phyloP scores from a whole-genome alignment of 345 rosid genomes.

The Anastatica hierochuntica region DNA sequence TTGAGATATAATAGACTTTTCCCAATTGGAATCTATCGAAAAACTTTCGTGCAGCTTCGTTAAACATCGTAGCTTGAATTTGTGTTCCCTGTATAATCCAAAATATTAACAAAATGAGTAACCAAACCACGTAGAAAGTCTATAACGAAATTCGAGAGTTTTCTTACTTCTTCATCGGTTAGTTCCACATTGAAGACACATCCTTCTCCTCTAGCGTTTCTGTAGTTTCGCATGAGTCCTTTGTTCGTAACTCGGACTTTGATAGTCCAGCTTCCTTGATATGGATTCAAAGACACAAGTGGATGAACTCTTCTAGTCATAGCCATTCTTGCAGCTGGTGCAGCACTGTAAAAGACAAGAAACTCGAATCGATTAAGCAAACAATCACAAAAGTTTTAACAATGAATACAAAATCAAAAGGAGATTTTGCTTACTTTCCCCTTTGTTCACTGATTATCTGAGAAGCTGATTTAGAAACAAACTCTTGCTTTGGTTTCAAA shows the following conservation, averaged over 20 bases:
- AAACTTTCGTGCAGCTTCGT: slow-evolving; percentile 78
- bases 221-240: slow-evolving; percentile 79
- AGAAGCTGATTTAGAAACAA: slow-evolving; percentile 66
- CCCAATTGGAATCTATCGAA: slow-evolving; percentile 73
- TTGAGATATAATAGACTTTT: slow-evolving; percentile 78
- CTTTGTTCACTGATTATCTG: slow-evolving; percentile 74
- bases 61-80: slow-evolving; percentile 96
- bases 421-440: slow-evolving; percentile 50
- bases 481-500: slow-evolving; percentile 65
- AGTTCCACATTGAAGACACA: slow-evolving; percentile 93
- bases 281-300: slow-evolving; percentile 88
- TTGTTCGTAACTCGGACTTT: slow-evolving; percentile 86
- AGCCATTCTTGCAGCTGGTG: slow-evolving; percentile 74
- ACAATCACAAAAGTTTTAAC: slow-evolving; percentile 48
- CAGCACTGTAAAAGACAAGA: slow-evolving; percentile 41
- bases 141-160: neutral
- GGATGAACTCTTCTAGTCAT: slow-evolving; percentile 94
- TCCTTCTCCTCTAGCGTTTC: slow-evolving; percentile 89
- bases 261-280: slow-evolving; percentile 94
- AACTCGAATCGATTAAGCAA: neutral
- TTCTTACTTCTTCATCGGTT: slow-evolving; percentile 79
- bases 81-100: slow-evolving; percentile 61
- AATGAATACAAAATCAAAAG: too few relatives aligned
- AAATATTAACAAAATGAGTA: neutral
- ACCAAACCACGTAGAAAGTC: neutral